Conservation (phyloP, 768 basidiomycete species). For the Russula emetica region DNA sequence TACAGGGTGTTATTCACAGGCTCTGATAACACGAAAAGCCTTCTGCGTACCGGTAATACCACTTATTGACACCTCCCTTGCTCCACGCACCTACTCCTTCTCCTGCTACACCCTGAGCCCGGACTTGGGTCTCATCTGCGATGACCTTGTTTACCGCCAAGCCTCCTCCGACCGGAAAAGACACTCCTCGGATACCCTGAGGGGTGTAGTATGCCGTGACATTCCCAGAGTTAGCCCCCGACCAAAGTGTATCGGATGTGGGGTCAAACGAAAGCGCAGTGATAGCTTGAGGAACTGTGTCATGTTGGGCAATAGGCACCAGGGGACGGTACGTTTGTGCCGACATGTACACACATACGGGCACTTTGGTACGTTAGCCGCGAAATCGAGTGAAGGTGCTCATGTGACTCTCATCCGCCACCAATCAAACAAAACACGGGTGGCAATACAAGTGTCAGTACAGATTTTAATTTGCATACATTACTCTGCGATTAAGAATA, state of each 20-base stretch:
- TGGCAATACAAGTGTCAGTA: slow-evolving; percentile 6
- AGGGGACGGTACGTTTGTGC: slow-evolving; percentile 29
- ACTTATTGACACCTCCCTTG: slow-evolving; percentile 82
- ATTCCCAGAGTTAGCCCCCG: slow-evolving; percentile 67
- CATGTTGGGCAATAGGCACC: slow-evolving; percentile 29
- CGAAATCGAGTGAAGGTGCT: neutral
- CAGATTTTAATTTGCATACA: slow-evolving; percentile 20
- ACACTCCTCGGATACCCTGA: slow-evolving; percentile 62
- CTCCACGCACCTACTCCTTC: slow-evolving; percentile 74
- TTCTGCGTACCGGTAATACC: slow-evolving; percentile 66
- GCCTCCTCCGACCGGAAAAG: slow-evolving; percentile 66
- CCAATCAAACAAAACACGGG: neutral
- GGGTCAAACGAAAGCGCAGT: slow-evolving; percentile 87
- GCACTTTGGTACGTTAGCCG: neutral
- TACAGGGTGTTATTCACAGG: slow-evolving; percentile 36
- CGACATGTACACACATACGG: slow-evolving; percentile 19
- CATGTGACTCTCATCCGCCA: slow-evolving; percentile 4
- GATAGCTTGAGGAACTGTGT: slow-evolving; percentile 45
- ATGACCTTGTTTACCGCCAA: slow-evolving; percentile 68
- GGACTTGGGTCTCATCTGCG: slow-evolving; percentile 75
- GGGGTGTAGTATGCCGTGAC: slow-evolving; percentile 65
- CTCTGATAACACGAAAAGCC: slow-evolving; percentile 35
- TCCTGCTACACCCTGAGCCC: slow-evolving; percentile 55
- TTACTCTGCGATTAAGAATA: slow-evolving; percentile 27
- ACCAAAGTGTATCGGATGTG: slow-evolving; percentile 85